These are phyloP conservation scores for Kwoniella sp. DNA, from an alignment of 768 basidiomycete genomes.

Conservation along the genomic window DNA sequence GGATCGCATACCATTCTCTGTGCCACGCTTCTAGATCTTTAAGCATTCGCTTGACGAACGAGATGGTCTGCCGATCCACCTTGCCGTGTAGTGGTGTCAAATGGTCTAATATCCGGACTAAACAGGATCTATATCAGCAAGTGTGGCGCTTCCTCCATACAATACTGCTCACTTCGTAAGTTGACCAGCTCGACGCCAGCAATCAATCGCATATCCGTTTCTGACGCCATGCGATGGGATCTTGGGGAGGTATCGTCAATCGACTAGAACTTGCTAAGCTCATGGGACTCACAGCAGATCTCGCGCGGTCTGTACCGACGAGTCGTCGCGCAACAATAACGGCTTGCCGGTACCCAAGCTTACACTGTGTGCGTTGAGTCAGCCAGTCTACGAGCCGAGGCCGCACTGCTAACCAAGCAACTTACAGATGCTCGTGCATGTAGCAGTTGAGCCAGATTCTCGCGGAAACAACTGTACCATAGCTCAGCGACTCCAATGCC, in stretches of 20 bases:
- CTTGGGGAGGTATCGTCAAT: too few species aligned
- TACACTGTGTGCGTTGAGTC: constrained; percentile 57
- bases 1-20: constrained; percentile 78
- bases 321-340: constrained; percentile 82
- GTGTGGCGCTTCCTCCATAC: too few species aligned
- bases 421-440: constrained; percentile 93
- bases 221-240: constrained; percentile 77
- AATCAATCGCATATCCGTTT: constrained; percentile 82
- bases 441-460: constrained; percentile 92
- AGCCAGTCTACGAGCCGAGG: too few species aligned
- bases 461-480: constrained; percentile 69
- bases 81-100: constrained; percentile 79
- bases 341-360: constrained; percentile 88
- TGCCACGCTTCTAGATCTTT: constrained; percentile 87
- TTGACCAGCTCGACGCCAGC: constrained; percentile 84
- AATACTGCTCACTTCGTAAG: constrained; percentile 73
- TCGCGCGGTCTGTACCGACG: constrained; percentile 77
- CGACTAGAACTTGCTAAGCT: too few species aligned
- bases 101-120: constrained; percentile 90
- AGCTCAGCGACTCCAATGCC: not conserved
- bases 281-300: constrained; percentile 57
- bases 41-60: constrained; percentile 81
- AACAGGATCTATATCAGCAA: not conserved
- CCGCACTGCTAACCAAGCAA: constrained; percentile 23
- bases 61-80: constrained; percentile 75